Base-by-base conservation (phyloP, 179 eudicot species). In the Heliamphora pulchella region DNA sequence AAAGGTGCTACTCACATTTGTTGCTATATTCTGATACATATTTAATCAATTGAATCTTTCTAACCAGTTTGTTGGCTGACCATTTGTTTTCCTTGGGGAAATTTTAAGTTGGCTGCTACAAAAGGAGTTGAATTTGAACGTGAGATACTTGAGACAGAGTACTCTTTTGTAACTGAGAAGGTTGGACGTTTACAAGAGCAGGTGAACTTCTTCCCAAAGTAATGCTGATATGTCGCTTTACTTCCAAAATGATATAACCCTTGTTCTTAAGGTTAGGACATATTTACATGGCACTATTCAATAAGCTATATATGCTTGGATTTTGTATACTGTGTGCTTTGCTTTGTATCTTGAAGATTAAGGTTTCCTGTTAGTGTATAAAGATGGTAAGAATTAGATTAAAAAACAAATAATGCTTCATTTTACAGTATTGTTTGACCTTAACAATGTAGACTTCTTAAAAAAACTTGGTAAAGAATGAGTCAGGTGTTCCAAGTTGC, bases 81-180 rank as follows among this genome's bases (percentile, higher is more conserved):
- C 8, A 41, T 43, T 20, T 68, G 13, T 53, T 58, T 61, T 81
- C 41, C 22, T 10, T 39, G 39, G 47, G 41, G 70, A 48, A 47
- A 65, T 73, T 63, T 85, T 74, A 78, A 94, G 98, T 53, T 86
- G 72, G 85, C 76, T 80, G 86, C 87, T 79, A 74, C 89, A 18
- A 91, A 87, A 87, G 97, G 94, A 74, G 70, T 87, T 80, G 91
- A 89, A 82, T 77, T 95, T 82, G 94, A 93, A 85, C 78, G 83
- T 61, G 97, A 89, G 88, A 91, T 95, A 86, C 88, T 95, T 76
- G 89, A 89, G 83, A 88, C 88, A 72, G 98, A 95, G 81, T 84
- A 87, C 80, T 83, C 90, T 66, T 95, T 90, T 53, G 68, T 90
- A 76, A 82, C 83, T 47, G 97, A 93, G 78, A 91, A 95, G 90